Evolutionary conservation across 164 flowering plant species (phyloP), one percentile per base, ranked within the genome.

Genomic region (Berberis thunbergii): DNA sequence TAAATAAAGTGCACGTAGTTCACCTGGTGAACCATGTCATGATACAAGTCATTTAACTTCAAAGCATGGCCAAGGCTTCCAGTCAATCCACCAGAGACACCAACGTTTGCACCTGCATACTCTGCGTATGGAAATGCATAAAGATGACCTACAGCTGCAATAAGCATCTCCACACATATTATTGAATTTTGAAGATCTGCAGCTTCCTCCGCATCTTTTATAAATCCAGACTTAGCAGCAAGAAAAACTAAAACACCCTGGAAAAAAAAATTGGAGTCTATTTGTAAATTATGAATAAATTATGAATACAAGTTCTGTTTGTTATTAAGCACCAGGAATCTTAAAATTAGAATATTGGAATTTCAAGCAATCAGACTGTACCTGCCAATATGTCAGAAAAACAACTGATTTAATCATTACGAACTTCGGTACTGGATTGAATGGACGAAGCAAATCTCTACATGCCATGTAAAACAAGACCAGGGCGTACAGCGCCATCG

Each of bases 11-110:
- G 26, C 26, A 26, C 26, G 13, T 26, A 43, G 44, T 66, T 58
- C 42, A 93, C 98, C 90, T 93, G 98, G 76, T 94, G 98, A 61
- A 94, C 95, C 6, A 97, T 91, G 69, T 94, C 98, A 77, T 91
- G 95, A 76, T 94, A 94, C 67, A 94, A 87, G 79, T 91, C 97
- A 66, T 83, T 91, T 63, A 94, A 74, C 69, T 82, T 91, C 45
- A 94, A 62, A 44, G 97, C 97, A 81, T 94, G 98, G 11, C 86
- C 91, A 61, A 94, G 84, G 76, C 89, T 91, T 71, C 79, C 83
- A 0, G 86, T 77, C 4, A 91, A 77, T 54, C 91, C 86, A 68
- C 76, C 72, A 52, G 85, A 71, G 1, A 65, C 74, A 46, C 93
- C 95, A 66, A 91, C 81, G 72, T 87, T 94, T 60, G 98, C 97